Percentiles rank a stretch among this genome's conserved stretches.
Evolutionary conservation across 306 rosid species (phyloP).

Genomic region (Fragaria ananassa): DNA sequence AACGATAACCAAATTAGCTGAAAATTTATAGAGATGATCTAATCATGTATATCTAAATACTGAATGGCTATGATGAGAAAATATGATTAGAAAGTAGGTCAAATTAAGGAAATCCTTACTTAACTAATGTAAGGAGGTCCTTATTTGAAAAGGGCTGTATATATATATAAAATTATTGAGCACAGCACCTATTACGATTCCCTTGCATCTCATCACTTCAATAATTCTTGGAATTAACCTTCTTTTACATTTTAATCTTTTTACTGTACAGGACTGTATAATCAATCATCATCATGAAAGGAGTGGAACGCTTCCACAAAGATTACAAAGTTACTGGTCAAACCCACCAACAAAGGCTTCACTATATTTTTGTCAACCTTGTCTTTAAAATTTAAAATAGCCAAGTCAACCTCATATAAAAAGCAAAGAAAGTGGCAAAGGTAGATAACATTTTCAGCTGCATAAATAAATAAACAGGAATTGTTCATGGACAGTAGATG

Average conservation of each 20-base stretch:
- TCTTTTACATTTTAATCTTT: not conserved
- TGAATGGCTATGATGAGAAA: too few relatives aligned
- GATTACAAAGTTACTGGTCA: not conserved
- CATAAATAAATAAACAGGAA: not conserved
- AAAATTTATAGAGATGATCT: too few relatives aligned
- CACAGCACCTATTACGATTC: not conserved
- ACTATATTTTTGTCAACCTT: not conserved
- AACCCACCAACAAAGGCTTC: not conserved
- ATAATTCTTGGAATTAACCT: not conserved
- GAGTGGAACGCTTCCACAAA: not conserved
- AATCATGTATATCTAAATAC: too few relatives aligned
- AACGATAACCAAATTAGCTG: too few relatives aligned
- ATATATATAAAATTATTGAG: too few relatives aligned
- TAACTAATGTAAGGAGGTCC: too few relatives aligned
- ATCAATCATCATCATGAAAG: not conserved
- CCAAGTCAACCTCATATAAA: conserved; percentile 28
- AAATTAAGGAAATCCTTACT: too few relatives aligned
- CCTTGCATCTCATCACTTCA: not conserved
- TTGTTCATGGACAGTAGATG: not conserved
- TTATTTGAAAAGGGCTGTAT: too few relatives aligned
- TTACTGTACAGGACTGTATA: not conserved
- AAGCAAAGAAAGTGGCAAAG: not conserved
- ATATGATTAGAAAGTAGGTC: too few relatives aligned
- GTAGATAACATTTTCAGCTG: not conserved
- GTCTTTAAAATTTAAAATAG: not conserved